These are phyloP conservation scores for Cyberlindnera sargentensis DNA, from an alignment of 805 yeast genomes.

Conservation along the genomic window DNA sequence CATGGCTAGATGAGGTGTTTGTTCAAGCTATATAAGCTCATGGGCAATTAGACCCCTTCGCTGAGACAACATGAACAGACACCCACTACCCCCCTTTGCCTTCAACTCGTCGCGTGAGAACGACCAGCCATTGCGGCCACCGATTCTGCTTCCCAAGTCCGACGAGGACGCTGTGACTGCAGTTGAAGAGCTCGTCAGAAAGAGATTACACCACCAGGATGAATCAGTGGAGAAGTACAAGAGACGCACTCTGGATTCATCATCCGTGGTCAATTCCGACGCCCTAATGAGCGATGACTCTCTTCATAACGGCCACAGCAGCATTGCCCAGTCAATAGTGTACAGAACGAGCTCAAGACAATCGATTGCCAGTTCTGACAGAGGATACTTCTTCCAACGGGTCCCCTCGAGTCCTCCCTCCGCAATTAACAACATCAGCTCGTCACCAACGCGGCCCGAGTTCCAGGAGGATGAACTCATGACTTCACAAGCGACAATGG, in stretches of 20 bases:
- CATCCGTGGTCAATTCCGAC: conserved; percentile 15
- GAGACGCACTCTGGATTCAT: conserved; percentile 9
- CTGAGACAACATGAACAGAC: conserved; percentile 8
- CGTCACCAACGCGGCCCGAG: not conserved
- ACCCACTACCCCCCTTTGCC: conserved; percentile 17
- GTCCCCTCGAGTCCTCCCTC: conserved; percentile 23
- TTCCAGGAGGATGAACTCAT: conserved; percentile 4
- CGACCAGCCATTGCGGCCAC: conserved; percentile 28
- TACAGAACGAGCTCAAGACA: conserved; percentile 15
- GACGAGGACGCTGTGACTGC: conserved; percentile 14
- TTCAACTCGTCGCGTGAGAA: conserved; percentile 29
- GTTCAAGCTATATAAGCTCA: too few relatives aligned
- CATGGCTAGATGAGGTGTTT: too few relatives aligned
- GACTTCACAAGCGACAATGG: conserved; percentile 16
- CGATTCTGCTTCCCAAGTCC: conserved; percentile 22
- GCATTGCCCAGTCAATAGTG: not conserved
- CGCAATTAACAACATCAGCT: conserved; percentile 3
- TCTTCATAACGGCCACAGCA: conserved; percentile 6
- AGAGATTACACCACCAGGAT: conserved; percentile 13
- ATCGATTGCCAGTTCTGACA: conserved; percentile 19
- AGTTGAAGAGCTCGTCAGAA: conserved; percentile 11
- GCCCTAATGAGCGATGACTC: conserved; percentile 18
- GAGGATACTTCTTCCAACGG: conserved; percentile 15
- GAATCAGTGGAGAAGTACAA: conserved; percentile 9
- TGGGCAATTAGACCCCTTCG: not conserved